phyloP scores from a whole-genome alignment of 2,329 filamentous ascomycete species.

The Microsporum canis region DNA sequence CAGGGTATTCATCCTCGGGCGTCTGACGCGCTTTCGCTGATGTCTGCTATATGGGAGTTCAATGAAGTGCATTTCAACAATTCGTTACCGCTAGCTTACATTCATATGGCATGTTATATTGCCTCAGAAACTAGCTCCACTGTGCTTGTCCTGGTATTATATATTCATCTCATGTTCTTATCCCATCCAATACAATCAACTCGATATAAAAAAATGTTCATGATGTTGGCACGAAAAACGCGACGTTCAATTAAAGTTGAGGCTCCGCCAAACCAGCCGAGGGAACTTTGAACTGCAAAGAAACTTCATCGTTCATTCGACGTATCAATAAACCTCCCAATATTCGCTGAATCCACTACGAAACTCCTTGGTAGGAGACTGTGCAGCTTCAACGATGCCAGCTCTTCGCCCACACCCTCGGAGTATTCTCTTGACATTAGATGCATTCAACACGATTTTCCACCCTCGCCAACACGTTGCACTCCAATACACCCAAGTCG shows the following conservation, averaged over 20 bases:
- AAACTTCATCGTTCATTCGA: too few species aligned
- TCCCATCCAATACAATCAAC: not conserved
- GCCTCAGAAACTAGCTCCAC: not conserved
- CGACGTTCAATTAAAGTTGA: not conserved
- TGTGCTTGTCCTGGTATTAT: not conserved
- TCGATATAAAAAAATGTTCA: too few species aligned
- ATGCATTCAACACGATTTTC: slow-evolving; percentile 38
- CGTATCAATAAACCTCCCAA: too few species aligned
- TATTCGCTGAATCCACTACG: too few species aligned
- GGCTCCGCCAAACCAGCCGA: not conserved
- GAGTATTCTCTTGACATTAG: slow-evolving; percentile 33
- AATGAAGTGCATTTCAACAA: not conserved
- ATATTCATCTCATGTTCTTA: not conserved
- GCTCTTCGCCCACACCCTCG: not conserved
- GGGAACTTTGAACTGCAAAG: not conserved
- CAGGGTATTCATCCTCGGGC: not conserved
- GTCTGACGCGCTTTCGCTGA: not conserved
- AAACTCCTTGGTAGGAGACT: not conserved
- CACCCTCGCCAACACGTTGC: slow-evolving; percentile 30
- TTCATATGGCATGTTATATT: not conserved
- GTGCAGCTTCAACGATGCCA: not conserved
- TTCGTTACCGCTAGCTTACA: not conserved
- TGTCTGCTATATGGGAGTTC: not conserved
- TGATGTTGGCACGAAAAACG: not conserved
- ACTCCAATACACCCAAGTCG: slow-evolving; percentile 31